phyloP scores from a whole-genome alignment of 805 yeast genomes.

The Saccharomycopsis selenospora region DNA sequence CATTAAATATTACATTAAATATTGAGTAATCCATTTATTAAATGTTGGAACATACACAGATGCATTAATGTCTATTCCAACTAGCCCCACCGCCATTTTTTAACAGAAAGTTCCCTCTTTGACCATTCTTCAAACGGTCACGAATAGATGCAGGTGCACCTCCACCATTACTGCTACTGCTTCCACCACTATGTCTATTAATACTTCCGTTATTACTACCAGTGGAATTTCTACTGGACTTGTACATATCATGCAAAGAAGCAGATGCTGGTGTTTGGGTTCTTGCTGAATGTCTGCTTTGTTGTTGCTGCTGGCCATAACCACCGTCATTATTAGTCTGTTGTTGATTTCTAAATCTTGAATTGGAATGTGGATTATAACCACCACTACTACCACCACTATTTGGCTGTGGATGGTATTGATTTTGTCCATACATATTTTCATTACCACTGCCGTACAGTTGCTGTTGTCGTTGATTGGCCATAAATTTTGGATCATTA shows the following conservation, averaged over 20 bases:
- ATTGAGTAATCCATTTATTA: no score
- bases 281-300: conserved; percentile 7
- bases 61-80: conserved; percentile 1
- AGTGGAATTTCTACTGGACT: conserved; percentile 6
- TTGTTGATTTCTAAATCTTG: not conserved
- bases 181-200: not conserved
- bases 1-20: no score
- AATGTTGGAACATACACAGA: not conserved
- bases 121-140: conserved; percentile 16
- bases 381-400: not conserved
- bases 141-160: conserved; percentile 8
- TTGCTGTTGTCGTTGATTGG: conserved; percentile 6
- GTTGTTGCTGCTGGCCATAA: not conserved
- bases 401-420: not conserved
- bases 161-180: conserved; percentile 1
- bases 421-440: not conserved
- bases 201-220: not conserved
- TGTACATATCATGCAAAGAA: conserved; percentile 18
- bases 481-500: conserved; percentile 16
- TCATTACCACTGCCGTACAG: not conserved
- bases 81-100: conserved; percentile 1
- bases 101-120: conserved; percentile 5
- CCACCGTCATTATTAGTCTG: not conserved
- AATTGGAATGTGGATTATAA: not conserved
- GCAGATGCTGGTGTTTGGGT: conserved; percentile 22